Evolutionary conservation across 805 yeast species (phyloP).

Genomic region (Nakazawaea wickerhamii): DNA sequence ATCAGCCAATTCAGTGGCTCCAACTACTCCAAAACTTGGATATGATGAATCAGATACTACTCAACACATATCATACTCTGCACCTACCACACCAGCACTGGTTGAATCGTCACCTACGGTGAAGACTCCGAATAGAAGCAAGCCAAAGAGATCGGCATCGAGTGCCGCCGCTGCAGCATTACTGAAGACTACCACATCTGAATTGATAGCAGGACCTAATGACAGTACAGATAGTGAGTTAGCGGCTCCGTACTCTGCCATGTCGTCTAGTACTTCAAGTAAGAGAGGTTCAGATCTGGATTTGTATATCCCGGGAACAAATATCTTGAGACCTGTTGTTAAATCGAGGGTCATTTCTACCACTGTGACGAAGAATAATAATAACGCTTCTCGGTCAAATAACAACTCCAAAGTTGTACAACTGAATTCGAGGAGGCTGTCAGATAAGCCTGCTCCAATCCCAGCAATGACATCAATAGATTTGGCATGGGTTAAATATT

Average conservation of each 20-base stretch:
- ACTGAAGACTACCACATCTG: slow-evolving; percentile 9
- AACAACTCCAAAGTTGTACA: slow-evolving; percentile 6
- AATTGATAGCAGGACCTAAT: slow-evolving; percentile 5
- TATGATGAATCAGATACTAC: slow-evolving; percentile 13
- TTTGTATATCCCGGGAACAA: slow-evolving; percentile 47
- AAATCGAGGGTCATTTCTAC: slow-evolving; percentile 26
- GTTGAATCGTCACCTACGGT: slow-evolving; percentile 1
- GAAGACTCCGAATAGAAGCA: neutral
- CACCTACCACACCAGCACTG: slow-evolving; percentile 4
- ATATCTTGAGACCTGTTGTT: slow-evolving; percentile 47
- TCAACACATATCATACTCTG: slow-evolving; percentile 1
- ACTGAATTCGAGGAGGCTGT: too few relatives aligned
- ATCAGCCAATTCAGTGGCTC: neutral
- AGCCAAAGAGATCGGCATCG: slow-evolving; percentile 3
- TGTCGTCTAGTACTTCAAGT: slow-evolving; percentile 1
- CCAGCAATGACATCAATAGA: slow-evolving; percentile 47
- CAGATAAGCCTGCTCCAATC: neutral
- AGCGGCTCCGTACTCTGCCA: neutral
- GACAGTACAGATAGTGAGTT: slow-evolving; percentile 1
- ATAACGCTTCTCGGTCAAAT: too few relatives aligned
- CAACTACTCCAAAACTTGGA: slow-evolving; percentile 6
- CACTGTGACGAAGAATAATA: slow-evolving; percentile 2
- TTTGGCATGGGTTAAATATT: slow-evolving; percentile 50
- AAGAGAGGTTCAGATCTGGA: slow-evolving; percentile 6
- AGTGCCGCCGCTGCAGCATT: slow-evolving; percentile 21